Evolutionary conservation across 192 early-diverging fungal genomes (phyloP).

Genomic region (Coemansia reversa): DNA sequence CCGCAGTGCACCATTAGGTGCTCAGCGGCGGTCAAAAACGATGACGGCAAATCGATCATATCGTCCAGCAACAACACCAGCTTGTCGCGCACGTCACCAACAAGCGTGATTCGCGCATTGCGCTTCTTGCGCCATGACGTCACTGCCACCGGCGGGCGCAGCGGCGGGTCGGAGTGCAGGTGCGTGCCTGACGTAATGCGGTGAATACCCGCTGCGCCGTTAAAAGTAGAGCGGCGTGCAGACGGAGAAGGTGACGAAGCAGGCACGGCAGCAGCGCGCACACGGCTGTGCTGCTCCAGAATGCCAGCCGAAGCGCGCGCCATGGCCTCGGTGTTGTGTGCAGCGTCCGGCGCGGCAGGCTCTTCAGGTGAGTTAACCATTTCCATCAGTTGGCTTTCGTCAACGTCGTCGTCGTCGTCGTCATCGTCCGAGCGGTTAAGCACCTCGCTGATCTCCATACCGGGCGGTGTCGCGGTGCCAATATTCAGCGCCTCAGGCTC

Average conservation of each 20-base stretch:
- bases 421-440: slow-evolving; percentile 48
- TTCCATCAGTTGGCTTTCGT: slow-evolving; percentile 51
- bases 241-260: slow-evolving; percentile 12
- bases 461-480: slow-evolving; percentile 26
- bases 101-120: slow-evolving; percentile 74
- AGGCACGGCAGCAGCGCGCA: slow-evolving; percentile 40
- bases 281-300: slow-evolving; percentile 28
- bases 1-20: slow-evolving; percentile 82
- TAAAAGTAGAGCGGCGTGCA: slow-evolving; percentile 16
- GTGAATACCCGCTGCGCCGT: slow-evolving; percentile 21
- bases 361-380: slow-evolving; percentile 59
- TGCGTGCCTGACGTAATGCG: slow-evolving; percentile 55
- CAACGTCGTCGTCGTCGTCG: slow-evolving; percentile 50
- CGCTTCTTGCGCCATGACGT: slow-evolving; percentile 58
- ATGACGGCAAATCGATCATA: slow-evolving; percentile 85
- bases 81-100: slow-evolving; percentile 87
- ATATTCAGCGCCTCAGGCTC: slow-evolving; percentile 53
- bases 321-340: slow-evolving; percentile 43
- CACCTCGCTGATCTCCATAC: slow-evolving; percentile 50
- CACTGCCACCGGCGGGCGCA: slow-evolving; percentile 50
- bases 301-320: slow-evolving; percentile 37
- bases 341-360: slow-evolving; percentile 6
- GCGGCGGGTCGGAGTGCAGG: slow-evolving; percentile 51
- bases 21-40: slow-evolving; percentile 91
- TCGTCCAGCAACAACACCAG: slow-evolving; percentile 94